Percentiles rank a stretch among this genome's conserved stretches.
phyloP scores from a whole-genome alignment of 2,329 filamentous ascomycete species.

The Hypomyces perniciosus region DNA sequence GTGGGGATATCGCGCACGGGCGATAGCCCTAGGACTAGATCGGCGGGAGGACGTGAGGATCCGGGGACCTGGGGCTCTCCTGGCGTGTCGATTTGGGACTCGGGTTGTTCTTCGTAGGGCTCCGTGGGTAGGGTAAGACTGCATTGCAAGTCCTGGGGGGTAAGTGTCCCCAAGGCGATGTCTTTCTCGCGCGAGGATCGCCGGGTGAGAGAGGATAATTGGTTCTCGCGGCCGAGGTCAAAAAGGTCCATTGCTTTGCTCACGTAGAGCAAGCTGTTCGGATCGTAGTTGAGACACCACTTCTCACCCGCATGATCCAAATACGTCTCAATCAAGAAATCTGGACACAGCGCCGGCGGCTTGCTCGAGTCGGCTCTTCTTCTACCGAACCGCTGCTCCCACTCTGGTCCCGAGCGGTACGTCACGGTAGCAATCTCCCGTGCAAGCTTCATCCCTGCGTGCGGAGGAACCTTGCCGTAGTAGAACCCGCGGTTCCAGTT shows the following conservation, averaged over 20 bases:
- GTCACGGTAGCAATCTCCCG: slow-evolving; percentile 97
- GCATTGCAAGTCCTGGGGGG: slow-evolving; percentile 45
- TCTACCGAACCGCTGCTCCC: slow-evolving; percentile 91
- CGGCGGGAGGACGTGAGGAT: slow-evolving; percentile 59
- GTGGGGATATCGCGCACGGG: slow-evolving; percentile 70
- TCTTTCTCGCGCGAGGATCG: slow-evolving; percentile 55
- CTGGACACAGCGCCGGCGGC: slow-evolving; percentile 88
- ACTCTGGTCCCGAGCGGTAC: slow-evolving; percentile 92
- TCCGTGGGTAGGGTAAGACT: slow-evolving; percentile 74
- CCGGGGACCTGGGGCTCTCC: slow-evolving; percentile 21
- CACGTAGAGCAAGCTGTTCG: slow-evolving; percentile 91
- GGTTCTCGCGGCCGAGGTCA: slow-evolving; percentile 72
- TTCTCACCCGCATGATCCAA: slow-evolving; percentile 97
- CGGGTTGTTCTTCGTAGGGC: slow-evolving; percentile 80
- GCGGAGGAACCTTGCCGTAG: slow-evolving; percentile 80
- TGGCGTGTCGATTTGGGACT: slow-evolving; percentile 31
- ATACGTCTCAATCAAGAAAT: slow-evolving; percentile 97
- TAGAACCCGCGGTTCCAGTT: slow-evolving; percentile 96
- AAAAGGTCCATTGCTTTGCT: slow-evolving; percentile 99
- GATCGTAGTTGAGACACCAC: slow-evolving; percentile 93
- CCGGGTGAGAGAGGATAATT: slow-evolving; percentile 55
- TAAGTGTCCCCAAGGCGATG: slow-evolving; percentile 49
- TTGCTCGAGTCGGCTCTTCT: slow-evolving; percentile 78
- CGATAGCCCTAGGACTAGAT: slow-evolving; percentile 71
- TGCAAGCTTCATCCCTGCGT: slow-evolving; percentile 95